Evolutionary conservation across 495 filamentous ascomycete genomes (phyloP), one percentile per base, ranked within the genome.

Genomic region (Podospora tetraspora): DNA sequence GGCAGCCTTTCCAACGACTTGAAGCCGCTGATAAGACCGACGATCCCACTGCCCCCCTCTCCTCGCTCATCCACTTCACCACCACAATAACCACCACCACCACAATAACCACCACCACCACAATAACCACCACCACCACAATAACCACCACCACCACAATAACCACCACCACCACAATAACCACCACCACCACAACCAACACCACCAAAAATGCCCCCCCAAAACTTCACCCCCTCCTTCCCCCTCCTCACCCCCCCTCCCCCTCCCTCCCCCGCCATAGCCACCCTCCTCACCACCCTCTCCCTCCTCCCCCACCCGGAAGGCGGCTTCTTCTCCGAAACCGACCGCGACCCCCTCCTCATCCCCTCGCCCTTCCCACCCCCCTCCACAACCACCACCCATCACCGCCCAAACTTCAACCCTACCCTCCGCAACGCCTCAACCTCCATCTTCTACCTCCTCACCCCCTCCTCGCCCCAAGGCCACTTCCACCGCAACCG

Each of bases 321-420:
- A 79, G 88, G 88, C 32, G 89, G 88, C 59, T 92, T 86, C 77
- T 91, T 85, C 72, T 75, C 72, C 61, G 86, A 89, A 74, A 90
- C 86, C 7, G 85, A 92, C 77, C 84, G 84, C 27, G 79, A 86
- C 71, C 68, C 79, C 0, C 75, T 77, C 12, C 79, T 74, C 16
- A 72, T 88, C 25, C 81, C 84, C 4, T 83, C 84, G 64, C 84
- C 86, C 1, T 87, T 87, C 68, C 69, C 77, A 5, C 43, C 59
- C 59, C 10, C 61, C 25, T 25, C 68, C 43, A 66, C 70, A 19
- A 63, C 73, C 23, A 37, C 69, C 25, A 71, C 72, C 52, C 34
- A 66, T 13, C 69, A 52, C 1, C 27, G 23, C 21, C 21, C 29
- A 27, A 29, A 29, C 58, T 80, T 78, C 69, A 63, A 79, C 59